Conservation (phyloP, 164 flowering plant species). For the Amborella trichopoda region DNA sequence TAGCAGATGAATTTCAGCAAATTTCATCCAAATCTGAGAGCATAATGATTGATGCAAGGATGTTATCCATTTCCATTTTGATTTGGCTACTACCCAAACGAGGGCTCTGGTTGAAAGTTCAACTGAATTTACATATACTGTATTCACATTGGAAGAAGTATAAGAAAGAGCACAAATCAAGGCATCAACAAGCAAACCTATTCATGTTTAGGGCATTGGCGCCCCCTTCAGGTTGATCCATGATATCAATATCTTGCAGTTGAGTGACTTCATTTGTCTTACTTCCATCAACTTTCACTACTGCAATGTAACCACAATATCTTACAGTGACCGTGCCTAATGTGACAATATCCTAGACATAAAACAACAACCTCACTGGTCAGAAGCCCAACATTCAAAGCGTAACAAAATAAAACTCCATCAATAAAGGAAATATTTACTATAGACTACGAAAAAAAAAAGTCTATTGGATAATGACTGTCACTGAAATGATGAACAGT, state of each 20-base stretch:
- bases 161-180: background rate
- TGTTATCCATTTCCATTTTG: too few species aligned
- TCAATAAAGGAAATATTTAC: too few species aligned
- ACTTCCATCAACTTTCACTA: constrained; percentile 52
- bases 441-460: too few species aligned
- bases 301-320: constrained; percentile 69
- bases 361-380: too few species aligned
- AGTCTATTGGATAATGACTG: too few species aligned
- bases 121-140: background rate
- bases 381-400: too few species aligned
- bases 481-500: too few species aligned
- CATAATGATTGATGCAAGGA: too few species aligned
- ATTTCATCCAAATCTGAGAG: too few species aligned
- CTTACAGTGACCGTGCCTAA: constrained; percentile 75
- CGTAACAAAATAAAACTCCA: too few species aligned
- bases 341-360: constrained; percentile 70
- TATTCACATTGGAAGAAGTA: background rate
- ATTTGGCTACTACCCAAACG: too few species aligned
- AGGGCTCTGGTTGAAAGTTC: background rate
- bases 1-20: too few species aligned
- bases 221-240: constrained; percentile 93
- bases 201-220: constrained; percentile 92
- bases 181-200: constrained; percentile 38
- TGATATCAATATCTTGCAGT: constrained; percentile 31
- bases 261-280: constrained; percentile 15